Evolutionary conservation across 2,329 filamentous ascomycete genomes (phyloP).

Genomic region (Aphanocladium album): DNA sequence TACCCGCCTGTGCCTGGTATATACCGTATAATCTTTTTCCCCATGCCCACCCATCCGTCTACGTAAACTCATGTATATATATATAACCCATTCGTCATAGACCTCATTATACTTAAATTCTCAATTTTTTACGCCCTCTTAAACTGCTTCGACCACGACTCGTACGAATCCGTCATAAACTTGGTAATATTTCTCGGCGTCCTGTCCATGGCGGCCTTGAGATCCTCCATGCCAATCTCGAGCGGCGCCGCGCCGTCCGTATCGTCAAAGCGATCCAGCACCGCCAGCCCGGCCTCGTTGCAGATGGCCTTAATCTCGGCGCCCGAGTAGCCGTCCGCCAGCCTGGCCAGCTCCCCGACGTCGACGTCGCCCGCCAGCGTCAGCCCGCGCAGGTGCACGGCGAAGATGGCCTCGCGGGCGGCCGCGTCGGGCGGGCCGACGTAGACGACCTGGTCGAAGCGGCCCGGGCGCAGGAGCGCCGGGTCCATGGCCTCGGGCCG

Average conservation of each 20-base stretch:
- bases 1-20: neutral
- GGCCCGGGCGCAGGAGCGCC: constrained; percentile 77
- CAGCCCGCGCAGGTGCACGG: constrained; percentile 59
- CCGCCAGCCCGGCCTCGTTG: constrained; percentile 39
- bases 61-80: neutral
- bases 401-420: constrained; percentile 72
- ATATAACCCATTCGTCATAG: neutral
- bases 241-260: constrained; percentile 25
- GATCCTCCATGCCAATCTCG: constrained; percentile 37
- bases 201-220: constrained; percentile 36
- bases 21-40: neutral
- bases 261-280: constrained; percentile 32
- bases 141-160: constrained; percentile 47
- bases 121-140: constrained; percentile 16
- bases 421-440: constrained; percentile 72
- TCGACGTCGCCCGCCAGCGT: constrained; percentile 60
- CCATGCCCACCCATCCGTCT: neutral
- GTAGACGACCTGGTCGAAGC: constrained; percentile 81
- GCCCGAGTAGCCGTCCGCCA: constrained; percentile 75
- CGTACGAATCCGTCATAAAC: constrained; percentile 54
- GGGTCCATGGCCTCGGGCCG: constrained; percentile 80
- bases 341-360: constrained; percentile 54
- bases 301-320: constrained; percentile 67
- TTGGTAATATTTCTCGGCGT: constrained; percentile 55
- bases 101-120: neutral